Percentiles rank a stretch among this genome's conserved stretches.
phyloP scores from a whole-genome alignment of 352 stramenopile genomes.

The Pythium biforme region DNA sequence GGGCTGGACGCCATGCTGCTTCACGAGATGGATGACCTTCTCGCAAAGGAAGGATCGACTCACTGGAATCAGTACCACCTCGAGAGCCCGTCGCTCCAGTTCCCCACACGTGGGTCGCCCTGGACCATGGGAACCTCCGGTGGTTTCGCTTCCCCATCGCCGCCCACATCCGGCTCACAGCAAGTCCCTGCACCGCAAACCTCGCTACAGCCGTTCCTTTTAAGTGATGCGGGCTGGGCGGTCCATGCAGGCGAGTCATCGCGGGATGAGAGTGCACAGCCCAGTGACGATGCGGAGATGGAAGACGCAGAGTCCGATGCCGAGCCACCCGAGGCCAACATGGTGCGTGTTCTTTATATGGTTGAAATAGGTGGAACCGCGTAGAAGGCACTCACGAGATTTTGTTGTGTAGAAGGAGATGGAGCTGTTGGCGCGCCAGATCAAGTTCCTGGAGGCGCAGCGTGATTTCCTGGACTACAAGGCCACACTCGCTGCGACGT shows the following conservation, averaged over 20 bases:
- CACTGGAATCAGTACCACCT: slow-evolving; percentile 23
- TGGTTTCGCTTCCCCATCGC: neutral
- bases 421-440: slow-evolving; percentile 44
- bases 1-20: slow-evolving; percentile 20
- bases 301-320: neutral
- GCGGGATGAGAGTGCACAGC: neutral
- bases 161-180: neutral
- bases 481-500: slow-evolving; percentile 17
- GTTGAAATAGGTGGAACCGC: neutral
- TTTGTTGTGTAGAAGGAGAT: slow-evolving; percentile 23
- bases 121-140: neutral
- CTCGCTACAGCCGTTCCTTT: neutral
- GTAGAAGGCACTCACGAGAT: neutral
- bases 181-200: neutral
- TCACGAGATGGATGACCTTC: slow-evolving; percentile 25
- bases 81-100: slow-evolving; percentile 21
- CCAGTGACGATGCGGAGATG: neutral
- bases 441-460: slow-evolving; percentile 59
- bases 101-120: neutral
- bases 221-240: slow-evolving; percentile 5
- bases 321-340: neutral
- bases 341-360: neutral
- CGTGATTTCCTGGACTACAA: slow-evolving; percentile 57
- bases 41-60: slow-evolving; percentile 6
- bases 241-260: neutral